A percentile compares a stretch with the other conserved stretches of the same genome.
Evolutionary conservation across 805 yeast genomes (phyloP).

Genomic region (Blastobotrys attinorum): DNA sequence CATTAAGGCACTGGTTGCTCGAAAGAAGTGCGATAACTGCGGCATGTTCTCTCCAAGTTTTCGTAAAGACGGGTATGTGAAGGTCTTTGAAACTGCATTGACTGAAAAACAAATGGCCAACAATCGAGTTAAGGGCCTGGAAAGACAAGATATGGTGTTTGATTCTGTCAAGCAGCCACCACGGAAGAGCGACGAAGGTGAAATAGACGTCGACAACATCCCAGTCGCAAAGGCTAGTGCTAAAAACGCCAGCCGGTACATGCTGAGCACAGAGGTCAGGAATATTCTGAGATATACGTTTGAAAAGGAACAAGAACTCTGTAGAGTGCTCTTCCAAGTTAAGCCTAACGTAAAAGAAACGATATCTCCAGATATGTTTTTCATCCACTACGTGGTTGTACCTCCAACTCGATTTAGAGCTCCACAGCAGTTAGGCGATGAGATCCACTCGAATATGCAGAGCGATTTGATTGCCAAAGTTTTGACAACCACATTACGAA

Average conservation of each 20-base stretch:
- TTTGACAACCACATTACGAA: slow-evolving; percentile 68
- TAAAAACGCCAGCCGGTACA: slow-evolving; percentile 72
- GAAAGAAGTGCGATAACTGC: slow-evolving; percentile 93
- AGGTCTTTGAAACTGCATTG: slow-evolving; percentile 83
- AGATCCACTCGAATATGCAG: slow-evolving; percentile 88
- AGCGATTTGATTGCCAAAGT: slow-evolving; percentile 80
- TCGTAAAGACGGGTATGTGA: slow-evolving; percentile 90
- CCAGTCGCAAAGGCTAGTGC: slow-evolving; percentile 40
- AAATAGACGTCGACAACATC: slow-evolving; percentile 31
- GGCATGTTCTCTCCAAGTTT: slow-evolving; percentile 90
- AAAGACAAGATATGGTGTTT: slow-evolving; percentile 63
- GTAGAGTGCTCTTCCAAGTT: slow-evolving; percentile 72
- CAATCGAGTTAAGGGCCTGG: slow-evolving; percentile 74
- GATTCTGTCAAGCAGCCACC: slow-evolving; percentile 23
- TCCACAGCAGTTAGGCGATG: slow-evolving; percentile 96
- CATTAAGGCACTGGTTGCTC: slow-evolving; percentile 59
- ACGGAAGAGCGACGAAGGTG: slow-evolving; percentile 25
- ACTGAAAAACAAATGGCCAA: slow-evolving; percentile 67
- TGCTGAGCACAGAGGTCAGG: slow-evolving; percentile 80
- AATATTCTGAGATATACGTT: slow-evolving; percentile 71
- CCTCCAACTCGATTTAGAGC: slow-evolving; percentile 96
- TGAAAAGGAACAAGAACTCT: slow-evolving; percentile 57
- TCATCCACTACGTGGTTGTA: slow-evolving; percentile 79
- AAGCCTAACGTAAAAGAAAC: slow-evolving; percentile 50
- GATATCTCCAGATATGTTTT: slow-evolving; percentile 72